Conservation (phyloP, 257 asterid species). For the Jacaranda mimosifolia region DNA sequence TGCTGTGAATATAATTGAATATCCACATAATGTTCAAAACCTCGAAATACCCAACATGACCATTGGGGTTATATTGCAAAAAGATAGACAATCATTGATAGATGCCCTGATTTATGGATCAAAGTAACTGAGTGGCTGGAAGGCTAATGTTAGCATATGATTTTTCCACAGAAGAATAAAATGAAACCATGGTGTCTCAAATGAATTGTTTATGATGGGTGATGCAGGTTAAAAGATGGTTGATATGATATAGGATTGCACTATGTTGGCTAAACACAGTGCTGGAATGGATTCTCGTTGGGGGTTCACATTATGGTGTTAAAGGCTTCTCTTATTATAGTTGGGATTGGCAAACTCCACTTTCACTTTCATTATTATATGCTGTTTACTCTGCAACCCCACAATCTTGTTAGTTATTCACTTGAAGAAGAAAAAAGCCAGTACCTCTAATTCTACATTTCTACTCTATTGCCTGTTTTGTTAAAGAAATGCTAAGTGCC, state of each 20-base stretch:
- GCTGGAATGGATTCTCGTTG: not conserved
- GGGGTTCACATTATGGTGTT: slow-evolving; percentile 10
- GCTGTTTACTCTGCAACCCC: not conserved
- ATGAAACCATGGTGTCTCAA: not conserved
- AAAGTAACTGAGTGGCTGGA: not conserved
- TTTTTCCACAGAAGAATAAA: not conserved
- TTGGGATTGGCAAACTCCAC: not conserved
- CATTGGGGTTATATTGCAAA: not conserved
- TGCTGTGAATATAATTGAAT: not conserved
- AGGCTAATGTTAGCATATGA: slow-evolving; percentile 13
- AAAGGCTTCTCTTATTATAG: not conserved
- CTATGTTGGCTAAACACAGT: not conserved
- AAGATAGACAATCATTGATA: not conserved
- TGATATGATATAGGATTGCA: not conserved
- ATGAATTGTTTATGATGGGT: not conserved
- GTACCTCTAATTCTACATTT: not conserved
- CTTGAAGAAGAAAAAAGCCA: not conserved
- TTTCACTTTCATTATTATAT: not conserved
- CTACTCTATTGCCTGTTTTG: not conserved
- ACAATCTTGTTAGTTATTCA: not conserved
- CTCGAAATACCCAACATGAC: not conserved
- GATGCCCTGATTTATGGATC: not conserved
- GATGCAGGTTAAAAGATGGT: not conserved
- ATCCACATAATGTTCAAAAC: not conserved
- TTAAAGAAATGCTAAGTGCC: not conserved